These are phyloP conservation scores for Metschnikowia rubicola DNA, from an alignment of 805 yeast genomes.

Conservation along the genomic window DNA sequence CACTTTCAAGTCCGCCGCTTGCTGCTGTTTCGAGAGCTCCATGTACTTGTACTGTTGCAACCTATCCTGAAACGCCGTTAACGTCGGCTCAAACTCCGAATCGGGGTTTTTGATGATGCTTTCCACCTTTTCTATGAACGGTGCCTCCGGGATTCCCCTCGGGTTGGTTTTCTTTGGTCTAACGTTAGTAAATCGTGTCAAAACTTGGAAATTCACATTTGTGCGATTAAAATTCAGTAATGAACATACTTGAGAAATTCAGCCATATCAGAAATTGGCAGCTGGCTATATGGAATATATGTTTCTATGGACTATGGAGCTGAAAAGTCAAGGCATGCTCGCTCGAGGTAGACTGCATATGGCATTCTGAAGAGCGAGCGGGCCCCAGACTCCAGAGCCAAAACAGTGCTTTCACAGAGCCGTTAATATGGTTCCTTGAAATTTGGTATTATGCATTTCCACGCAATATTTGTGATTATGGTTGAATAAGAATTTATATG, in stretches of 20 bases:
- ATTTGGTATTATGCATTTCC: too few relatives aligned
- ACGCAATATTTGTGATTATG: too few relatives aligned
- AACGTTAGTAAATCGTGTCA: conserved; percentile 7
- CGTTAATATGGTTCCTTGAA: too few relatives aligned
- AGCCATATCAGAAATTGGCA: conserved; percentile 19
- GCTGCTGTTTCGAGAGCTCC: conserved; percentile 57
- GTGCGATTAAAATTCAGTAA: background rate
- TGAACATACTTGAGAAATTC: conserved; percentile 30
- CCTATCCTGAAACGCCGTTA: conserved; percentile 79
- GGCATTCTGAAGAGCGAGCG: too few relatives aligned
- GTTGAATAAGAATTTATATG: too few relatives aligned
- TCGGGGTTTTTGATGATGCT: conserved; percentile 63
- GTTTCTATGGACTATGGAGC: background rate
- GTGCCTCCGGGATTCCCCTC: conserved; percentile 96
- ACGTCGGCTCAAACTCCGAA: conserved; percentile 61
- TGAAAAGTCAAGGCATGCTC: conserved; percentile 2
- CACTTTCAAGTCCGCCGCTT: conserved; percentile 49
- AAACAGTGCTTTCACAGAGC: too few relatives aligned
- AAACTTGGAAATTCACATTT: background rate
- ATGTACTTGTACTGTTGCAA: conserved; percentile 86
- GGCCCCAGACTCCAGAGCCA: too few relatives aligned
- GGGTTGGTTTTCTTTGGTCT: conserved; percentile 70
- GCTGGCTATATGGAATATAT: background rate
- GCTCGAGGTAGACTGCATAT: background rate
- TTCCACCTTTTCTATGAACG: conserved; percentile 82